Base-by-base conservation (phyloP, 2,329 filamentous ascomycete species). In the Aureobasidium sp. region DNA sequence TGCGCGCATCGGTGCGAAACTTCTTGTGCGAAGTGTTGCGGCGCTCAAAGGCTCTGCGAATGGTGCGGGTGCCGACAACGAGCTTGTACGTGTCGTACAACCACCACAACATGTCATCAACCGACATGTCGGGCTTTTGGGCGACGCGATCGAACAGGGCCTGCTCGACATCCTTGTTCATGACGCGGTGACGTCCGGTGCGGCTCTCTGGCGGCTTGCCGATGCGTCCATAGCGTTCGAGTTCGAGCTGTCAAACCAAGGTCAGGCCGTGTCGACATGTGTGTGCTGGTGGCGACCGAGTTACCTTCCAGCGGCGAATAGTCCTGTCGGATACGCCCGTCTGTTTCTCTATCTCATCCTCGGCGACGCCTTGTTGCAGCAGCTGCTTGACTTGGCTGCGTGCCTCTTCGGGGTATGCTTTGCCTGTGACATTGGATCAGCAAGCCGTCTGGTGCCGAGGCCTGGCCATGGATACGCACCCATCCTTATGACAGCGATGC, bases 41-140 rank as follows among this genome's bases (percentile, higher is more conserved):
- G 33, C 70, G 68, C 63, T 73, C 71, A 54, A 73, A 73, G 23
- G 72, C 71, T n/a, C 71, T 66, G 1, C 71, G 67, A 38, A 73
- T 71, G 13, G 71, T 73, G 25, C 71, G 65, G 31, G 71, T 72
- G 51, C 70, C 70, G 40, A 72, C 70, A 21, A 72, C 71, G 31
- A 73, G 69, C 64, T 70, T 67, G 61, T 72, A 68, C 1, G 65
- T 67, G 43, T 73, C 70, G 65, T 72, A 71, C 9, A 73, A 63
- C 70, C 70, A 73, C 71, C 71, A 73, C 11, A 72, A 65, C 70
- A 73, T 73, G 60, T 73, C 70, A 54, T 73, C 71, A 49, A 72
- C 70, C 11, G 69, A 69, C 65, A 71, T 65, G 35, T 70, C 69
- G 53, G 69, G 70, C 50, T 71, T 70, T 42, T 67, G 64, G 37